Conservation (phyloP, 2,329 filamentous ascomycete species). For the Neonectria faginata region DNA sequence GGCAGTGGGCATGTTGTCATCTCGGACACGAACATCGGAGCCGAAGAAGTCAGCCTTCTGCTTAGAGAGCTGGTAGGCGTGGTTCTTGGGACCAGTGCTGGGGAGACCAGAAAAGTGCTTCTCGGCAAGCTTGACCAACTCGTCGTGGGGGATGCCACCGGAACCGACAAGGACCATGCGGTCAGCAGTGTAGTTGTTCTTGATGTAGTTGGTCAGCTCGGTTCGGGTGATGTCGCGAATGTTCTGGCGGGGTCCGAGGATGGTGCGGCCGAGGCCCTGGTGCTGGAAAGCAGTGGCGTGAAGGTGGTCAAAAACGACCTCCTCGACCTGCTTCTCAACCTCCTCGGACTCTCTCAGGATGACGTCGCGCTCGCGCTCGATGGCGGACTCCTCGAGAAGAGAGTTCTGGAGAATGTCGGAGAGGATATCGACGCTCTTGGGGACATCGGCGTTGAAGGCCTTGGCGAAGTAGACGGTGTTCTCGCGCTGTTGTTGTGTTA, state of each 20-base stretch:
- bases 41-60: slow-evolving; percentile 94
- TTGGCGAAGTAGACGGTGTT: slow-evolving; percentile 99
- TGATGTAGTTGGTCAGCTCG: slow-evolving; percentile 96
- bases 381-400: slow-evolving; percentile 91
- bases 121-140: slow-evolving; percentile 96
- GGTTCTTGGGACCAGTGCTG: slow-evolving; percentile 77
- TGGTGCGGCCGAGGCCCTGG: slow-evolving; percentile 96
- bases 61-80: slow-evolving; percentile 83
- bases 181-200: slow-evolving; percentile 99
- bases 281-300: slow-evolving; percentile 98
- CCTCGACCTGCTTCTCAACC: slow-evolving; percentile 99
- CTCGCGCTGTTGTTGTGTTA: slow-evolving; percentile 75
- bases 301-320: slow-evolving; percentile 99
- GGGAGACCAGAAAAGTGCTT: slow-evolving; percentile 91
- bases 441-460: slow-evolving; percentile 97
- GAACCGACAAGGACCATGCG: slow-evolving; percentile 98
- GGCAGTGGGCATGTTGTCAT: slow-evolving; percentile 95
- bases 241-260: slow-evolving; percentile 97
- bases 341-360: slow-evolving; percentile 99
- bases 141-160: slow-evolving; percentile 91
- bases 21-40: slow-evolving; percentile 93
- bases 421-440: slow-evolving; percentile 96
- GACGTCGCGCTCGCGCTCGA: slow-evolving; percentile 97
- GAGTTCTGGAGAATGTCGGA: slow-evolving; percentile 99
- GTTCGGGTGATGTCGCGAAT: slow-evolving; percentile 94